Percentiles rank a stretch among this genome's conserved stretches.
These are phyloP conservation scores for Jasminum sambac DNA, from an alignment of 257 asterid species.

Conservation along the genomic window DNA sequence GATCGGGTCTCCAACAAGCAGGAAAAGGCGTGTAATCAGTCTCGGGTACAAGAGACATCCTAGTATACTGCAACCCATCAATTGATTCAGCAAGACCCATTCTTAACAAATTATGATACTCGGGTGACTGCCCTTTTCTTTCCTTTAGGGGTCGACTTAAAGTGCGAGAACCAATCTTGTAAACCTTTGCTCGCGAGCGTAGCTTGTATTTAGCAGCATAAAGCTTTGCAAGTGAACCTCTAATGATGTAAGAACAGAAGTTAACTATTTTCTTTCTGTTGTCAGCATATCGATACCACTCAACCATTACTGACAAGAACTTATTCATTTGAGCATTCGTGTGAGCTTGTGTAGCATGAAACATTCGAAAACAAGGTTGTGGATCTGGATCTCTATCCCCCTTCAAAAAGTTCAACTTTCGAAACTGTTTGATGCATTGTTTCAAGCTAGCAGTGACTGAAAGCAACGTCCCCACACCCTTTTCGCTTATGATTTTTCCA, in stretches of 20 bases:
- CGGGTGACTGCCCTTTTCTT: slow-evolving; percentile 93
- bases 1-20: slow-evolving; percentile 82
- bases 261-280: slow-evolving; percentile 92
- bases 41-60: slow-evolving; percentile 98
- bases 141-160: slow-evolving; percentile 91
- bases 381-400: slow-evolving; percentile 99
- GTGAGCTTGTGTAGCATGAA: slow-evolving; percentile 98
- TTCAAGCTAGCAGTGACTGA: slow-evolving; percentile 97
- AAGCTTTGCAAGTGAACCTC: slow-evolving; percentile 98
- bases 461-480: slow-evolving; percentile 88
- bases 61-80: slow-evolving; percentile 85
- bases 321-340: slow-evolving; percentile 98
- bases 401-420: slow-evolving; percentile 76
- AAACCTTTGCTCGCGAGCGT: slow-evolving; percentile 93
- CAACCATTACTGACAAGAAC: slow-evolving; percentile 81
- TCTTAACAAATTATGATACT: slow-evolving; percentile 79
- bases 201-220: slow-evolving; percentile 97
- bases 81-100: slow-evolving; percentile 97
- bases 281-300: slow-evolving; percentile 97
- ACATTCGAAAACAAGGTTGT: slow-evolving; percentile 97
- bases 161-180: slow-evolving; percentile 79
- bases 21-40: slow-evolving; percentile 92
- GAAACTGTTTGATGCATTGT: slow-evolving; percentile 84
- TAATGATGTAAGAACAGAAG: slow-evolving; percentile 83
- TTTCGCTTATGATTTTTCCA: slow-evolving; percentile 94